Evolutionary conservation across 164 flowering plant genomes (phyloP).

Genomic region (grape (Vitis vinifera)): ASM3070453v1 NC_081818.1:10828501-10829000

Average conservation of each 20-base stretch:
- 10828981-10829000: too few species aligned
- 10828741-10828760: neutral
- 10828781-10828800: too few species aligned
- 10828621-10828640: neutral
- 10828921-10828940: neutral
- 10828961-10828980: too few species aligned
- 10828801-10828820: too few species aligned
- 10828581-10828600: neutral
- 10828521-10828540: neutral
- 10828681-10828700: neutral
- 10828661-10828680: neutral
- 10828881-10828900: too few species aligned
- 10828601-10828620: neutral
- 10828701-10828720: neutral
- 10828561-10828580: neutral
- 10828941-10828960: too few species aligned
- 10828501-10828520: slow-evolving; percentile 14
- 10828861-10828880: too few species aligned
- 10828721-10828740: neutral
- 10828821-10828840: too few species aligned
- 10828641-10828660: neutral
- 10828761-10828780: neutral
- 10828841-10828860: too few species aligned
- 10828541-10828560: neutral
- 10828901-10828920: too few species aligned